Percentiles rank a stretch among this genome's conserved stretches.
phyloP scores from a whole-genome alignment of 306 rosid species.

The Crotalaria pallida region DNA sequence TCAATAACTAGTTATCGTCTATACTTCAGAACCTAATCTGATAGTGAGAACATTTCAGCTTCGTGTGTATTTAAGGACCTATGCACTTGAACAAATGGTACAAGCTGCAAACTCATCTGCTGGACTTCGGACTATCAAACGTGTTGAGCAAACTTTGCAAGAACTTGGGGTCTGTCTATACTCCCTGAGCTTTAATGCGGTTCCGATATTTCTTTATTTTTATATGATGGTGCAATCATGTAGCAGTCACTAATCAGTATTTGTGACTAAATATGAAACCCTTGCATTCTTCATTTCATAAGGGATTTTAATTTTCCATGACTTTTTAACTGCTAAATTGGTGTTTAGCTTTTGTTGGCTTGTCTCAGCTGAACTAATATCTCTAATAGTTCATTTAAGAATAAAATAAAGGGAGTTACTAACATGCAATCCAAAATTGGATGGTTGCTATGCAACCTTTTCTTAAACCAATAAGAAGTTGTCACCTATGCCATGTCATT shows the following conservation, averaged over 20 bases:
- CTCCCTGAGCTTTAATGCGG: constrained; percentile 13
- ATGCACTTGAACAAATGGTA: constrained; percentile 97
- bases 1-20: neutral
- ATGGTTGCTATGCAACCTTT: no score
- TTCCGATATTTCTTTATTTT: constrained; percentile 15
- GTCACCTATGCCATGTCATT: no score
- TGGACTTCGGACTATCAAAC: constrained; percentile 89
- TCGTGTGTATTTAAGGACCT: constrained; percentile 83
- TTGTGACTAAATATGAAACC: neutral
- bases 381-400: neutral
- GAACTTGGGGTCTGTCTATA: constrained; percentile 83
- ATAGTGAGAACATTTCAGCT: constrained; percentile 61
- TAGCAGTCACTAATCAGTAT: neutral
- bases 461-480: no score
- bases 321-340: neutral
- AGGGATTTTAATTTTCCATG: neutral
- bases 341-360: neutral
- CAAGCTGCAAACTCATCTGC: constrained; percentile 84
- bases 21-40: constrained; percentile 24
- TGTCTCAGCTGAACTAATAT: neutral
- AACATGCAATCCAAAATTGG: no score
- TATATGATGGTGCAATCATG: neutral
- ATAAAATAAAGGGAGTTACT: no score
- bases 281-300: neutral
- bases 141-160: constrained; percentile 95